phyloP scores from a whole-genome alignment of 2,329 filamentous ascomycete genomes.

The Aureobasidium zeae region DNA sequence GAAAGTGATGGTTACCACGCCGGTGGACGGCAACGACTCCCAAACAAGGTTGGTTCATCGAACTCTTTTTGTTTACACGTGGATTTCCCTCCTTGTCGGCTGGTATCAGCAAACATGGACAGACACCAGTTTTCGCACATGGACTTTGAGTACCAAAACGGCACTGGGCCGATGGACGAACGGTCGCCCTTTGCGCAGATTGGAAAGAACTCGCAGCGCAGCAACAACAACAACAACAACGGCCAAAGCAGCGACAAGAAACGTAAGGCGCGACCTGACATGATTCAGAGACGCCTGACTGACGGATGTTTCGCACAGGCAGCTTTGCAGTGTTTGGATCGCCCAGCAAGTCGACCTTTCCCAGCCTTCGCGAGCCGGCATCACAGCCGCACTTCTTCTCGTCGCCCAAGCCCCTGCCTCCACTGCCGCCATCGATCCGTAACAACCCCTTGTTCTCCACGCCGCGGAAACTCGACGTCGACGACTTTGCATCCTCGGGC shows the following conservation, averaged over 20 bases:
- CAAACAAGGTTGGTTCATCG: neutral
- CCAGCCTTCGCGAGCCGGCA: slow-evolving; percentile 41
- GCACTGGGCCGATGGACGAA: slow-evolving; percentile 36
- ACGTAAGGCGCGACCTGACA: slow-evolving; percentile 33
- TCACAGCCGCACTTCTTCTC: slow-evolving; percentile 42
- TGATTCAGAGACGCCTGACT: too few relatives aligned
- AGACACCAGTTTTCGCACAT: slow-evolving; percentile 38
- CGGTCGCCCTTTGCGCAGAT: slow-evolving; percentile 39
- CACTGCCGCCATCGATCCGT: slow-evolving; percentile 28
- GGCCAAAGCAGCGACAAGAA: slow-evolving; percentile 28
- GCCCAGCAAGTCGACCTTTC: slow-evolving; percentile 40
- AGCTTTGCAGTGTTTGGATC: slow-evolving; percentile 33
- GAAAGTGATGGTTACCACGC: too few relatives aligned
- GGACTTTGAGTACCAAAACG: slow-evolving; percentile 46
- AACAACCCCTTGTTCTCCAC: slow-evolving; percentile 30
- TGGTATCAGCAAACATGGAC: slow-evolving; percentile 21
- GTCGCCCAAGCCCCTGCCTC: slow-evolving; percentile 32
- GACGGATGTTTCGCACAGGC: too few relatives aligned
- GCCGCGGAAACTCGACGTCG: slow-evolving; percentile 28
- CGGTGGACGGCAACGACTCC: too few relatives aligned
- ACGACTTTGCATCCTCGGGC: slow-evolving; percentile 37
- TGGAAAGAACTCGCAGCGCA: slow-evolving; percentile 28
- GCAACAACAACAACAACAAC: slow-evolving; percentile 22
- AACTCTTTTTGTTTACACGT: slow-evolving; percentile 12
- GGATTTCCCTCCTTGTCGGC: neutral